Base-by-base conservation (phyloP, 352 stramenopile genomes). In the Phytophthora megakarya region DNA sequence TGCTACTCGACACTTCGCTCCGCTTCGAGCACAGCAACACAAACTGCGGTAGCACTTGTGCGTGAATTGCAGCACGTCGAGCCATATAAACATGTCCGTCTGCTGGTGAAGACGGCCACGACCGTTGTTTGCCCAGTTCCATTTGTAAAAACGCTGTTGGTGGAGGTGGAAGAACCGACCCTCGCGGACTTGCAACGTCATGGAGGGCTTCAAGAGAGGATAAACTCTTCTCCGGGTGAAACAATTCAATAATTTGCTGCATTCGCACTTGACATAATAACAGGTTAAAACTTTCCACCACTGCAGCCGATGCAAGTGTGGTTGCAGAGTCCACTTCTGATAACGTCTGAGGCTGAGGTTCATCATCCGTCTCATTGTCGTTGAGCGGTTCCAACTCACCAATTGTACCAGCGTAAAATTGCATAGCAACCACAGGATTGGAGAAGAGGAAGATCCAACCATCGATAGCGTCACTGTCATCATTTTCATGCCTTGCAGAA, bases 391-490 rank as follows among this genome's bases (percentile, higher is more conserved):
- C 70, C 11, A 76, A 26, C n/a, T 80, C 56, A 16, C 58, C 61
- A 4, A 61, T 40, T 5, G 59, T 66, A 2, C 75, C 73, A 1
- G 51, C 53, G 47, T 76, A 81, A 18, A 78, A 84, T 37, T 64
- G 28, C 10, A 80, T 19, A 10, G 70, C 75, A 4, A 51, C 47
- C 5, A 72, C 9, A 22, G 75, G 75, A 18, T 68, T 74, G 0
- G 72, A 81, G 40, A 84, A 84, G 22, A 84, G 51, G 10, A 78
- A 81, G 0, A 81, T 21, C 73, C 75, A 81, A 5, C 7, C 16
- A 12, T 65, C 19, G 6, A 55, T 59, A 3, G 43, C 50, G 6
- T 53, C 43, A 16, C 12, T 26, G 1, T 30, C 28, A 9, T 18
- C 30, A 2, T 33, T 11, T 18, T 18, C 32, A 22, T n/a, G 21